A percentile compares a stretch with the other conserved stretches of the same genome.
These are phyloP conservation scores for Chrysochromulina tobinii DNA, from an alignment of 78 protist genomes.

Conservation along the genomic window DNA sequence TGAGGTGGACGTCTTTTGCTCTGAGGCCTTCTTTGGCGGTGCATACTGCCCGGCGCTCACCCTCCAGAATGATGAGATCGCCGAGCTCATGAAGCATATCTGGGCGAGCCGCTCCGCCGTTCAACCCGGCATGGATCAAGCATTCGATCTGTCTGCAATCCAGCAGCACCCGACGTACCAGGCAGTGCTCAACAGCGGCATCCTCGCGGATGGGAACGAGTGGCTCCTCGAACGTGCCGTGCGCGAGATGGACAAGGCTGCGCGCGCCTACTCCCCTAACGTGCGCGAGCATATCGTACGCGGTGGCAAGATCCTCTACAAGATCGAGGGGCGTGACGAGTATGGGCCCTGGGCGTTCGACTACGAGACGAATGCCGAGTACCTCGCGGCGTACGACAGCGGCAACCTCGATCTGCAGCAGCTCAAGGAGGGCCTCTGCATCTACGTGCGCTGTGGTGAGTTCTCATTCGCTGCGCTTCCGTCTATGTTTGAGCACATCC, in stretches of 20 bases:
- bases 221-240: too few relatives aligned
- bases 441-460: not conserved
- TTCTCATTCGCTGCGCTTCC: not conserved
- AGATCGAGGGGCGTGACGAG: not conserved
- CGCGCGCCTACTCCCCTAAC: too few relatives aligned
- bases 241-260: too few relatives aligned
- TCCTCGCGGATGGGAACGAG: too few relatives aligned
- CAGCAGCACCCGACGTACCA: too few relatives aligned
- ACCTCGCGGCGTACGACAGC: not conserved
- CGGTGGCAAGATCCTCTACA: not conserved
- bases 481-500: not conserved
- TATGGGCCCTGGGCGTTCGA: not conserved
- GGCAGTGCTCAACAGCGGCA: too few relatives aligned
- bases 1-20: slow-evolving; percentile 21
- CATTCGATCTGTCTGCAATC: too few relatives aligned
- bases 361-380: not conserved
- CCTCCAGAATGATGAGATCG: not conserved
- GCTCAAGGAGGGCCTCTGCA: not conserved
- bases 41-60: not conserved
- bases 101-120: not conserved
- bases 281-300: not conserved
- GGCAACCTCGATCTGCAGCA: not conserved
- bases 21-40: not conserved
- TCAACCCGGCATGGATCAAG: too few relatives aligned
- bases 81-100: not conserved